Base-by-base conservation (phyloP, 768 basidiomycete genomes). In the Russula compacta region DNA sequence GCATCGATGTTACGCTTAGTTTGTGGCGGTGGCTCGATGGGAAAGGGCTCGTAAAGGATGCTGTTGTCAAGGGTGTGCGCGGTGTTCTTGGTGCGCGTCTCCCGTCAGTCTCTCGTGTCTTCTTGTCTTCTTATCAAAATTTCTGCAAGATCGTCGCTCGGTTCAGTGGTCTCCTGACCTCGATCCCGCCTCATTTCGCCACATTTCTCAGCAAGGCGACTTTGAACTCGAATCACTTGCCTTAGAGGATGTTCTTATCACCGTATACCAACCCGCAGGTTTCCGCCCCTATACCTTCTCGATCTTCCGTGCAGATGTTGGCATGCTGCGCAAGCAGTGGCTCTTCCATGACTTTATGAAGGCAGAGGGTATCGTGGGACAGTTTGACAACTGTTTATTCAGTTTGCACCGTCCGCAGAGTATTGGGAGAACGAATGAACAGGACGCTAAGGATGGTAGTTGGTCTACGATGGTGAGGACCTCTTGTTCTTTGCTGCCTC, bases 351-450 rank as follows among this genome's bases (percentile, higher is more conserved):
- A 99, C 73, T 85, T 98, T 65, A 74, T 98, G 61, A 71, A 70
- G 52, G 95, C 97, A 0, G 95, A 98, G 70, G 91, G 89, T 65
- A 88, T 98, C 44, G 95, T 97, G 9, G 97, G 97, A 4, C 97
- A 99, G 71, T 91, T 93, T 64, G 97, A 99, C 71, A 98, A 98
- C 70, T 99, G 97, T 68, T 71, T 99, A 19, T 97, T 97, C 76
- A 98, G 95, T 70, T 71, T 99, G 64, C 97, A 98, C 69, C 89
- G 86, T 69, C 95, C 95, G 6, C 95, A 98, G 75, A 95, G 92
- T 70, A 91, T 98, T 53, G 92, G 95, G 1, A 79, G 92, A 63
- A 93, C 92, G 5, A 92, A 85, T 50, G 87, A 92, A 69, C 88
- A 84, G 68, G 93, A 95, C 62, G 70, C 89, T 36, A 83, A 86